Base-by-base conservation (phyloP, 2,329 filamentous ascomycete genomes). In the Trichoderma arundinaceum region DNA sequence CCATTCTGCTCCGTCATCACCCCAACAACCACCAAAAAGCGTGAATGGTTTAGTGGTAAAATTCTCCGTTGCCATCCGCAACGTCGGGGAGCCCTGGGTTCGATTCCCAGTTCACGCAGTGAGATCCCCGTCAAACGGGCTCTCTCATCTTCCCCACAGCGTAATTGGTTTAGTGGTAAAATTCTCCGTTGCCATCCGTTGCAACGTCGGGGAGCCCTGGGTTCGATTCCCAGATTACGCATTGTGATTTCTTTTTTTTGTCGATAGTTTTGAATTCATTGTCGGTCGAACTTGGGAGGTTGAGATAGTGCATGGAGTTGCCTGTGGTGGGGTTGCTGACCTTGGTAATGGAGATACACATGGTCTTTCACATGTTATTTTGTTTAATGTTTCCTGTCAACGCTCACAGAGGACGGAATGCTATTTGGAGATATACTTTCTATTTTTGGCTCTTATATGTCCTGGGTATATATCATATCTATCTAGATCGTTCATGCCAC, bases 161-260 rank as follows among this genome's bases (percentile, higher is more conserved):
- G 69, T 70, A 63, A 71, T 69, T 73, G 71, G 71, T 73, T 73
- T 73, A 73, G 70, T 72, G 71, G 71, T 73, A 72, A 73, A 72
- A 73, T 72, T 72, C 71, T 72, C 71, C 71, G 71, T 72, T 72
- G 71, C 71, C 71, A 73, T 71, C 38, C 67, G 69, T 41, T 35
- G 70, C 69, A 74, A 44, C 71, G 69, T 74, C 73, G 73, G 72
- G 72, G 73, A 74, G 72, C 73, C 72, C 73, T 74, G 73, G 70
- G 68, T 74, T 74, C 72, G 72, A 74, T 74, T 74, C 72, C 72
- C 72, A 73, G 72, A 74, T 74, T 67, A 74, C 72, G 72, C 72
- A 74, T 44, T 46, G 32, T 58, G 12, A 53, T 6, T 38, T 46
- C 9, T 35, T 19, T 13, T 15, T 35, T 63, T 53, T 84, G 38